Base-by-base conservation (phyloP, 2,329 filamentous ascomycete genomes). In the Cercospora sp. region DNA sequence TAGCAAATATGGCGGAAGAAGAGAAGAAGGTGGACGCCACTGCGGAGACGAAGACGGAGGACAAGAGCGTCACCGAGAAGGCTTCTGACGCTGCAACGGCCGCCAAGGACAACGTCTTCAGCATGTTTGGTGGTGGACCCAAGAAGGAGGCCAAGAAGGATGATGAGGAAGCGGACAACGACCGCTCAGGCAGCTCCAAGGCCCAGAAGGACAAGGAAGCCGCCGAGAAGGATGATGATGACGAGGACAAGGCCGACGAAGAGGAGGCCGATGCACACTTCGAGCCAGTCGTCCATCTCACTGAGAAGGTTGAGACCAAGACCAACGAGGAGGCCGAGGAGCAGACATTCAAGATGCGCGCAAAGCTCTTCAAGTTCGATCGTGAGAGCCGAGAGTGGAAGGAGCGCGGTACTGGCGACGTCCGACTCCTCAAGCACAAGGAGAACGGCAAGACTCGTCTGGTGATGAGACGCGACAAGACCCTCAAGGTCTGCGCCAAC, bases 381-480 rank as follows among this genome's bases (percentile, higher is more conserved):
- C 89, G 91, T 76, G 93, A 97, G 64, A 88, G 87, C 76, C 90
- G 90, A 81, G 95, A 98, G 86, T 99, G 95, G 95, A 99, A 98
- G 88, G 95, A 99, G 89, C 91, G 95, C 80, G 95, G 95, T 73
- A 98, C 95, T 73, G 95, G 95, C 77, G 94, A 98, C 78, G 94
- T 98, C 72, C 89, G 94, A 79, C 87, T 99, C 82, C 87, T 99
- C 80, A 98, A 97, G 90, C 95, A 99, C 87, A 95, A 93, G 88
- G 94, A 97, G 86, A 97, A 97, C 82, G 89, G 91, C 83, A 98
- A 98, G 90, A 97, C 94, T 68, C 90, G 95, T 77, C 86, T 99
- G 77, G 95, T 99, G 76, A 99, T 99, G 95, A 91, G 95, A 82
- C 89, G 95, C 81, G 95, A 99, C 87, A 98, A 98, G 92, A 99